Base-by-base conservation (phyloP, 257 asterid species). In the Parsonsia alboflavescens region DNA sequence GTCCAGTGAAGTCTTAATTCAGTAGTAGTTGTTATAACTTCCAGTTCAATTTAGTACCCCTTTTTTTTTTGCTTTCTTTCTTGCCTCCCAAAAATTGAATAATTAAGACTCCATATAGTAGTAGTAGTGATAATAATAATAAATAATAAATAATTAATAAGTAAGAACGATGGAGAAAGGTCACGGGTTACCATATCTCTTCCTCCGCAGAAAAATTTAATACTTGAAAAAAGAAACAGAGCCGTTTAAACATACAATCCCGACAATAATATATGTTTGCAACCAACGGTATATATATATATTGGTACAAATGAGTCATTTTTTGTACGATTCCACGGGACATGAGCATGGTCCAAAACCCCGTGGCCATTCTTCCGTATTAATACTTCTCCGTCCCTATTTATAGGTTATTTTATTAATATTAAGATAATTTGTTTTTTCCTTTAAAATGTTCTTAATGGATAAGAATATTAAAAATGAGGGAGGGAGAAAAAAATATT, bases 131-230 rank as follows among this genome's bases (percentile, higher is more conserved):
- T 33, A 33, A 33, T 33, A 1, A 33, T 1, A 50, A 13, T 50
- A 2, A 50, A 50, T 50, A 50, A 17, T 50, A 11, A 16, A n/a
- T n/a, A n/a, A n/a, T n/a, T n/a, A n/a, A n/a, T n/a, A n/a, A n/a
- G n/a, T n/a, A 12, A 50, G 17, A n/a, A 69, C 52, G 54, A 48
- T 62, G 68, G 28, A 44, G 36, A n/a, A 68, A 77, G 75, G 79
- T 80, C 81, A 80, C 79, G 79, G 84, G 77, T 73, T 53, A 59
- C 73, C 84, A 76, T 62, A 76, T 33, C 46, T 71, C n/a, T n/a
- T n/a, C 59, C 11, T 13, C 57, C 9, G 28, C 24, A 8, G 16
- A 57, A 30, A 73, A 28, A 33, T 33, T 59, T 61, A 76, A 59
- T 77, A 57, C 41, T 22, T 22, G n/a, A 50, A 16, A 68, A 52